Evolutionary conservation across 2,329 filamentous ascomycete genomes (phyloP).

Genomic region (Cryoendolithus antarcticus): DNA sequence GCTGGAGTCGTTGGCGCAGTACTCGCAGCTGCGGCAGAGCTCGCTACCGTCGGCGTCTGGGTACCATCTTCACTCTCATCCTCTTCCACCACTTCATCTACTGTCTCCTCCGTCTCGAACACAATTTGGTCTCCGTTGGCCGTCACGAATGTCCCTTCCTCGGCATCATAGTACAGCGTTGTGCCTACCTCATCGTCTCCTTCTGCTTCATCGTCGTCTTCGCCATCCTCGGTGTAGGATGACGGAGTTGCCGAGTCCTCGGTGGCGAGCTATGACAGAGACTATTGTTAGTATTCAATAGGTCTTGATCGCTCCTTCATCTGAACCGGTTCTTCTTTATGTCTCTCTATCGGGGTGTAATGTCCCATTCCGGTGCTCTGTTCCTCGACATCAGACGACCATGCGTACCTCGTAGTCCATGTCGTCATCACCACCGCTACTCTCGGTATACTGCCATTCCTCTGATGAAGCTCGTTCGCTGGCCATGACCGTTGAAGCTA

Average conservation of each 20-base stretch:
- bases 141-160: conserved; percentile 23
- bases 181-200: conserved; percentile 31
- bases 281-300: conserved; percentile 1
- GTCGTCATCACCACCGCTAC: conserved; percentile 34
- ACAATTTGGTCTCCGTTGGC: conserved; percentile 15
- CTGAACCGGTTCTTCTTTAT: neutral
- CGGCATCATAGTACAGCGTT: conserved; percentile 24
- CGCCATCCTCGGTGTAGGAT: conserved; percentile 25
- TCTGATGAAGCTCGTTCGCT: neutral
- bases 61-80: conserved; percentile 19
- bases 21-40: neutral
- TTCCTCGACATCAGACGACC: conserved; percentile 1
- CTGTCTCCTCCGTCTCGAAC: conserved; percentile 20
- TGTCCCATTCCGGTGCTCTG: neutral
- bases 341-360: too few relatives aligned
- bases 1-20: too few relatives aligned
- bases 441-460: neutral
- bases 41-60: neutral
- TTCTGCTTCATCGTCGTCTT: conserved; percentile 29
- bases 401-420: conserved; percentile 34
- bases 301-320: neutral
- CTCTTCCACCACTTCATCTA: conserved; percentile 13
- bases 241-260: conserved; percentile 26
- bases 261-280: conserved; percentile 17
- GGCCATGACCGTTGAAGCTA: too few relatives aligned